These are phyloP conservation scores for Arabis alpina DNA, from an alignment of 345 rosid genomes.

Conservation along the genomic window DNA sequence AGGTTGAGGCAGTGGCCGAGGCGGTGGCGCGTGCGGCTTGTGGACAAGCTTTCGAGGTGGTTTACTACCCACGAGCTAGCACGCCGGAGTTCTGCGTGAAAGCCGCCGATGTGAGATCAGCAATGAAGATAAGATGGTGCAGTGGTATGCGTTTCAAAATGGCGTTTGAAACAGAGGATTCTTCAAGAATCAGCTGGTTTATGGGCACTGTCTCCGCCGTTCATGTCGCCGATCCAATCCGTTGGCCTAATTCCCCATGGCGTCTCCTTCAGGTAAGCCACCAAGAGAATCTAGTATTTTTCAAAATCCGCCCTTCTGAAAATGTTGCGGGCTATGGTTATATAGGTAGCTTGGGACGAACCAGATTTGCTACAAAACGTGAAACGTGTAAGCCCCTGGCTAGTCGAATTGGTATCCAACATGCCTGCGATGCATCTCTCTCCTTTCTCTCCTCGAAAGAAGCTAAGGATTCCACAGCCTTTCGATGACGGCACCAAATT, in stretches of 20 bases:
- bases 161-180: conserved; percentile 95
- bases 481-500: conserved; percentile 55
- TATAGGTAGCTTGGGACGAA: conserved; percentile 96
- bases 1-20: conserved; percentile 70
- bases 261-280: conserved; percentile 82
- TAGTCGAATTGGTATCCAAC: conserved; percentile 84
- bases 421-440: conserved; percentile 72
- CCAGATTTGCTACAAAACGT: conserved; percentile 92
- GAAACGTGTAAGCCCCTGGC: conserved; percentile 90
- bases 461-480: conserved; percentile 67
- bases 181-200: conserved; percentile 93
- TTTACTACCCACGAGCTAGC: conserved; percentile 80
- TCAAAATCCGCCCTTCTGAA: too few relatives aligned
- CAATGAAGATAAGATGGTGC: conserved; percentile 83
- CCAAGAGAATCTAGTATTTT: too few relatives aligned
- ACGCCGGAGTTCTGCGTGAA: conserved; percentile 86
- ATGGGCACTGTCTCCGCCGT: conserved; percentile 91
- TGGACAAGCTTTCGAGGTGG: conserved; percentile 77
- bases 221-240: conserved; percentile 80
- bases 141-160: conserved; percentile 96
- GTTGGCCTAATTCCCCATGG: conserved; percentile 96
- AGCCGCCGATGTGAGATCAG: conserved; percentile 62
- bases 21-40: conserved; percentile 66
- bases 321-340: conserved; percentile 1
- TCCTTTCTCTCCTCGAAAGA: conserved; percentile 88